Percentiles rank a stretch among this genome's conserved stretches.
Conservation (phyloP, 176 grass and related monocot species). For the Elymus sibiricus region DNA sequence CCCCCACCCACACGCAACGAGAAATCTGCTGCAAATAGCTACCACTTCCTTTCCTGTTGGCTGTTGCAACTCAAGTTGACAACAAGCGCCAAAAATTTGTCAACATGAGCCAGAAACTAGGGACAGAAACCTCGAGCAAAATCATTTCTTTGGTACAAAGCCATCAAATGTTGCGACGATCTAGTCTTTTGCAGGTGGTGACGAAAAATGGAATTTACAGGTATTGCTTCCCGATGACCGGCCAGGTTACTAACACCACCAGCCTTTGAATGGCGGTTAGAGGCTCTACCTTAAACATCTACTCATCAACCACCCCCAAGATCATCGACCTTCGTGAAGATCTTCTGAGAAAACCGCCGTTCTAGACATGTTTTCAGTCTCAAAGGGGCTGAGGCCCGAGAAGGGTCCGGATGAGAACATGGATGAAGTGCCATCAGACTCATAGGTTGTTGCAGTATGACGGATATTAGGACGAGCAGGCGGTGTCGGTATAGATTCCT, state of each 20-base stretch:
- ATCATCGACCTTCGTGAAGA: conserved; percentile 94
- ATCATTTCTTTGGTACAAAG: conserved; percentile 29
- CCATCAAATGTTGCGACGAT: conserved; percentile 20
- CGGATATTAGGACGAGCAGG: conserved; percentile 45
- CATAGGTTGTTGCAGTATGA: conserved; percentile 56
- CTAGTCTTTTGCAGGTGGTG: conserved; percentile 22
- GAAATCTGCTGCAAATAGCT: background rate
- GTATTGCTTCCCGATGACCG: conserved; percentile 27
- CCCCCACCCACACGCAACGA: no score
- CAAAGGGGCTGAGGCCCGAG: conserved; percentile 89
- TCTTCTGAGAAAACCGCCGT: conserved; percentile 81
- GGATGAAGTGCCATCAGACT: conserved; percentile 91
- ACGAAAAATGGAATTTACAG: conserved; percentile 58
- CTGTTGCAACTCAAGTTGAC: background rate
- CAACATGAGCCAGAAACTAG: background rate
- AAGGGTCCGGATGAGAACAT: conserved; percentile 98
- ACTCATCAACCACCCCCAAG: background rate
- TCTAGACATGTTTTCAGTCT: conserved; percentile 77
- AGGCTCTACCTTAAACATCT: conserved; percentile 35
- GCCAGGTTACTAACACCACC: conserved; percentile 34
- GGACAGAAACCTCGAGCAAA: conserved; percentile 15
- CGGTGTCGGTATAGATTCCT: conserved; percentile 63
- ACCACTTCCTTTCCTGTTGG: no score
- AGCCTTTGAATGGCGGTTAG: conserved; percentile 28
- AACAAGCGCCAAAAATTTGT: background rate